Evolutionary conservation across 2,329 filamentous ascomycete genomes (phyloP), one percentile per base, ranked within the genome.

Genomic region (Penicillium nordicum): DNA sequence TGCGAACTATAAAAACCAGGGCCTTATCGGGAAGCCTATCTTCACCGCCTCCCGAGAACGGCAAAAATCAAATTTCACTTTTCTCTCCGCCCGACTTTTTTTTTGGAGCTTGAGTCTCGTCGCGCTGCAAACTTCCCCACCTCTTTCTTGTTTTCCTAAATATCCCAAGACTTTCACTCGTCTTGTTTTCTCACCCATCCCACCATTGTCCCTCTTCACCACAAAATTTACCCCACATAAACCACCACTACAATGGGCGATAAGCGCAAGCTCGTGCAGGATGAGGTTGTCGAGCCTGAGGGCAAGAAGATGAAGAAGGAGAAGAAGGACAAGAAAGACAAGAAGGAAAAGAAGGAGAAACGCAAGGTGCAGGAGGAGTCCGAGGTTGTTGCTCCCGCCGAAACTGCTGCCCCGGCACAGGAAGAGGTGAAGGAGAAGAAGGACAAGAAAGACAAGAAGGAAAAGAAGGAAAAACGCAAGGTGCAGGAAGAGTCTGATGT

Each of bases 241-340:
- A 38, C 41, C 37, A 38, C 41, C 37, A 25, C n/a, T 34, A 67
- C 53, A 64, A 74, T 74, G 70, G 65, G 68, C 50, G 71, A 73
- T 58, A 74, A 74, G 65, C 72, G 72, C 67, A 75, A 75, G 66
- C 69, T 72, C 61, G 62, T 63, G n/a, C 65, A 72, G 55, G 64
- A 67, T 56, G 70, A 71, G 48, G 62, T 59, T 8, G 59, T 65
- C 50, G 60, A 65, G 56, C 65, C 68, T 2, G 63, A 70, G 43
- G 68, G 64, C 49, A 72, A 72, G 65, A 73, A 73, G 63, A 60
- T 65, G 47, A 72, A 72, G 58, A 67, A 67, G 55, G 70, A 68
- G 18, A 65, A 66, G 56, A 59, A 61, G 25, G 65, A 68, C 10
- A 61, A 63, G 42, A 66, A 68, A 25, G 64, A 61, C 1, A 62